Evolutionary conservation across 371 early-diverging fungal genomes (phyloP), one percentile per base, ranked within the genome.

Genomic region (Gilbertella persicaria): DNA sequence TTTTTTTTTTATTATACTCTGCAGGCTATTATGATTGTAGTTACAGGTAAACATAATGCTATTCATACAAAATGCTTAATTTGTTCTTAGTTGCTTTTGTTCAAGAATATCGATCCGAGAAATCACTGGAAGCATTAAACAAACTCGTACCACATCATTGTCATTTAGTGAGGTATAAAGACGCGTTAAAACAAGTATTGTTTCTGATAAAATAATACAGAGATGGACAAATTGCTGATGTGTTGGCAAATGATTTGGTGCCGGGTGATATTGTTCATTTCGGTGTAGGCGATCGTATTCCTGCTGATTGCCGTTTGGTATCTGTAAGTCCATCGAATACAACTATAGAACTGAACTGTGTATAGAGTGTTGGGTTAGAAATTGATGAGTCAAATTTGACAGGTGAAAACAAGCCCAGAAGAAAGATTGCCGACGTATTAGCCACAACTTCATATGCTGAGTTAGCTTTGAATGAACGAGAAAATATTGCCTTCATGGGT

Each of bases 401-500:
- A 10, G 95, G 93, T n/a, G 95, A 95, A 66, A 90, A 82, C 37
- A 85, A 88, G 63, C 91, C 95, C 9, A 62, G 84, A 53, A 69
- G 78, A 14, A 95, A 95, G 63, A 69, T 75, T 25, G 56, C 59
- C 3, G 81, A 87, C 19, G 79, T 78, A 1, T 80, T 93, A 35
- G 33, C 53, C 9, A 55, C 79, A 5, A 12, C 52, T 25, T 53
- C 57, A 13, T 79, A 72, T 57, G 52, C 60, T 0, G 85, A 86
- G 37, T 68, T 92, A 28, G 71, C 83, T 5, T 69, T 94, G 21
- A 82, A 86, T 3, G 90, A 93, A 50, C 73, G 91, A 50, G 84
- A 78, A 44, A 95, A 95, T 67, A 85, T 95, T 60, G 91, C 82
- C 0, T 94, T 88, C 56, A 93, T 93, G 93, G 94, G 95, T 20